phyloP scores from a whole-genome alignment of 495 filamentous ascomycete genomes.

The Penicillium argentinense region DNA sequence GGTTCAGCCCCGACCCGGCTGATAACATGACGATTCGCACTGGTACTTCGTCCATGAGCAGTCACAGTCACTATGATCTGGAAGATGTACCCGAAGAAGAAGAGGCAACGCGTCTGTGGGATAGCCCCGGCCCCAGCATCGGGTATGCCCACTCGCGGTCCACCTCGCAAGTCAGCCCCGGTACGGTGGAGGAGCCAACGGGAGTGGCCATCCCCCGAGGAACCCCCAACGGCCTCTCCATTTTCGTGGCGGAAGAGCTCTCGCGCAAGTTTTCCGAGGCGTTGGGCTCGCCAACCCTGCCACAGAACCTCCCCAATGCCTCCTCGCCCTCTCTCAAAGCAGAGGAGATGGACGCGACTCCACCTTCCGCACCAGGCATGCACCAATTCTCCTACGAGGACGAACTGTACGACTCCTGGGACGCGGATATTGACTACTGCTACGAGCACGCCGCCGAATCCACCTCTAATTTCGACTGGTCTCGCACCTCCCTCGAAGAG shows the following conservation, averaged over 20 bases:
- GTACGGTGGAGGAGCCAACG: conserved; percentile 6
- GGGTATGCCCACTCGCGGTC: conserved; percentile 20
- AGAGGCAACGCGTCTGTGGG: conserved; percentile 34
- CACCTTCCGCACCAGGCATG: conserved; percentile 12
- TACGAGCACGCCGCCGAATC: conserved; percentile 91
- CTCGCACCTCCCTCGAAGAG: conserved; percentile 47
- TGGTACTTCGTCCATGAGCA: conserved; percentile 38
- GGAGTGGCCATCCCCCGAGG: conserved; percentile 18
- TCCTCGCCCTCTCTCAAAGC: conserved; percentile 6
- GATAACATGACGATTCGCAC: conserved; percentile 48
- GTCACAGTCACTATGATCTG: conserved; percentile 47
- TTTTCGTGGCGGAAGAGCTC: conserved; percentile 34
- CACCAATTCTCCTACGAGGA: conserved; percentile 26
- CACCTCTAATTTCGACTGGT: conserved; percentile 88
- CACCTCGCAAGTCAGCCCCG: conserved; percentile 15
- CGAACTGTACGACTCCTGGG: conserved; percentile 69
- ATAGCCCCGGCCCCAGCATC: conserved; percentile 25
- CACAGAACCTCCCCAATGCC: conserved; percentile 23
- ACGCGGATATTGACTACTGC: conserved; percentile 92
- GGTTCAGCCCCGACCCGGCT: conserved; percentile 36
- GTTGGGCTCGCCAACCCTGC: conserved; percentile 41
- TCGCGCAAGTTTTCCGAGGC: conserved; percentile 40
- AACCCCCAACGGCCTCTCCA: conserved; percentile 22
- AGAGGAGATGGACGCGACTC: conserved; percentile 12
- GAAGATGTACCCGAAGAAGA: conserved; percentile 79